Evolutionary conservation across 768 basidiomycete genomes (phyloP).

Genomic region (Mycena vitilis): DNA sequence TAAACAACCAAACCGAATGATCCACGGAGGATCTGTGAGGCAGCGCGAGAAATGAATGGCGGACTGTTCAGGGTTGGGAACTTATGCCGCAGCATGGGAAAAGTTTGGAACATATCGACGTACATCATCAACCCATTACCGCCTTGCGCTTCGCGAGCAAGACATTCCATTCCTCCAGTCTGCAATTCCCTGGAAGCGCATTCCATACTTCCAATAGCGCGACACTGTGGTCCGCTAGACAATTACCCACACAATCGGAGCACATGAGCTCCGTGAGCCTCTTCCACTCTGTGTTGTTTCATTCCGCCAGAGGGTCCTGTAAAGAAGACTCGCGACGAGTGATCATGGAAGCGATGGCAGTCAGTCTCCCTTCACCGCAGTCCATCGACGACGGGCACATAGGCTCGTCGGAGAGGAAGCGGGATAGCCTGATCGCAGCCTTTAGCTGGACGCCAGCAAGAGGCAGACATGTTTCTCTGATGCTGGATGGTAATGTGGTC

Average conservation of each 20-base stretch:
- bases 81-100: no score
- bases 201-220: not conserved
- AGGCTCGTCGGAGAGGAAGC: not conserved
- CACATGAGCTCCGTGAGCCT: not conserved
- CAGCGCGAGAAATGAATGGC: no score
- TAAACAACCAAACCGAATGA: no score
- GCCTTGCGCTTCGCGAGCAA: not conserved
- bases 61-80: no score
- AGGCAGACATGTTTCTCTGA: not conserved
- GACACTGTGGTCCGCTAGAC: not conserved
- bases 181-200: not conserved
- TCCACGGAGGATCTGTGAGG: no score
- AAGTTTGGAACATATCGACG: not conserved
- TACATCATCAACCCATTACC: not conserved
- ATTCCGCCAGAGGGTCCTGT: not conserved
- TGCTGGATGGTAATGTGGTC: not conserved
- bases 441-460: not conserved
- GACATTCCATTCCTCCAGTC: not conserved
- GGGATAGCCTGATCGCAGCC: not conserved
- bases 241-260: not conserved
- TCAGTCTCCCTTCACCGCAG: not conserved
- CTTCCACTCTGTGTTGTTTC: not conserved
- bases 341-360: not conserved
- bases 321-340: not conserved
- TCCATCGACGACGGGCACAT: not conserved